Evolutionary conservation across 148 eudicot genomes (phyloP).

Genomic region (Rhododendron griersonianum): DNA sequence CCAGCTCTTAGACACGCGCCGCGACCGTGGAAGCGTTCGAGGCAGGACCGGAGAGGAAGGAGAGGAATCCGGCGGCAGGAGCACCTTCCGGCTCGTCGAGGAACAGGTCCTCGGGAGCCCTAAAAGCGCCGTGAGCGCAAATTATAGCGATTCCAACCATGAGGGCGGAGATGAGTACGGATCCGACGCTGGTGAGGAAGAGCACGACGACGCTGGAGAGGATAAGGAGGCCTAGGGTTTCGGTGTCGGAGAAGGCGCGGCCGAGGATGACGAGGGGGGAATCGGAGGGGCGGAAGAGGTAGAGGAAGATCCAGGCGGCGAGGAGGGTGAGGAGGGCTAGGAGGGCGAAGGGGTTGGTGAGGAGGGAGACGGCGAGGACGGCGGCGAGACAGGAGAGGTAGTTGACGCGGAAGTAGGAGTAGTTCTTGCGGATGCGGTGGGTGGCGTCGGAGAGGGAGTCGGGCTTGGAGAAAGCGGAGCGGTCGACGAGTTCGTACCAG

Average conservation of each 20-base stretch:
- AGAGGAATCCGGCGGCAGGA: not conserved
- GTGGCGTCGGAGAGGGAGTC: not conserved
- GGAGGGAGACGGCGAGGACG: not conserved
- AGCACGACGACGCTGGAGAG: not conserved
- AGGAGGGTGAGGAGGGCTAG: not conserved
- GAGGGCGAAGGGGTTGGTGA: not conserved
- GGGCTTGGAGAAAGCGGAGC: not conserved
- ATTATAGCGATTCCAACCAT: not conserved
- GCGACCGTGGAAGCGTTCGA: not conserved
- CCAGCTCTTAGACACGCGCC: not conserved
- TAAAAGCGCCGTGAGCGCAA: not conserved
- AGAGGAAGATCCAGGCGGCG: not conserved
- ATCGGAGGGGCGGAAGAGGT: not conserved
- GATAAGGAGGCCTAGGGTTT: not conserved
- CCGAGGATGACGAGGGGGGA: not conserved
- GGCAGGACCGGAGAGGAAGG: not conserved
- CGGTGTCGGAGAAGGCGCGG: not conserved
- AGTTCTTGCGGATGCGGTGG: not conserved
- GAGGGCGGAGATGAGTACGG: not conserved
- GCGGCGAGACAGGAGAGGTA: not conserved
- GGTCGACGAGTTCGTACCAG: not conserved
- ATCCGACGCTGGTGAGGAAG: not conserved
- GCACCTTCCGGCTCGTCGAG: not conserved
- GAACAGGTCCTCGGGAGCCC: not conserved
- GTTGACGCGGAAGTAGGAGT: not conserved